Evolutionary conservation across 2,329 filamentous ascomycete species (phyloP), one percentile per base, ranked within the genome.

Genomic region (Dissoconium aciculare): DNA sequence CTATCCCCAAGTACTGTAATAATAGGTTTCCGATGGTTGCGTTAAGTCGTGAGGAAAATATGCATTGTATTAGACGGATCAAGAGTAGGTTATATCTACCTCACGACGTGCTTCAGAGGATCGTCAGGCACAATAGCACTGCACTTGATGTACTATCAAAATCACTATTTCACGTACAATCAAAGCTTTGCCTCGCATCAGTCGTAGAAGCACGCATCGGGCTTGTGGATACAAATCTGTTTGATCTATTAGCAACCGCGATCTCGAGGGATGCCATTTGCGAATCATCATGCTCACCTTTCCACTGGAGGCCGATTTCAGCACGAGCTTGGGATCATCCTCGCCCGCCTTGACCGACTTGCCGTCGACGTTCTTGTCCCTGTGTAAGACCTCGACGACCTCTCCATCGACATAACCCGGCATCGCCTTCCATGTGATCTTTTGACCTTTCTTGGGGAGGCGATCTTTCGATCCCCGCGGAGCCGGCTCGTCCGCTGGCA

Each of bases 201-300:
- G 27, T 58, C 58, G 36, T 59, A 62, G 36, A 54, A 59, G 30
- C 58, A 55, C 17, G 51, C 53, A 12, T 60, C 55, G 3, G 57
- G 53, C 45, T 60, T 60, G 31, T 62, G 57, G 29, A 61, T 56
- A 17, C 50, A 54, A 15, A 56, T 50, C 46, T 23, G 19, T n/a
- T n/a, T n/a, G n/a, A n/a, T n/a, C n/a, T n/a, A n/a, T n/a, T 23
- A 23, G 19, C n/a, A 23, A 23, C 19, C 19, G n/a, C n/a, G 8
- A n/a, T 8, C n/a, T 23, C 8, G 19, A 23, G n/a, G n/a, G 19
- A 23, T n/a, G 19, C 19, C 8, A 8, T 23, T n/a, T 23, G 19
- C 19, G 8, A n/a, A n/a, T 23, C n/a, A n/a, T 23, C 8, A n/a
- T 8, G n/a, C 19, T 23, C 19, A 23, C 19, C 19, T 60, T 60